phyloP scores from a whole-genome alignment of 148 eudicot genomes.

The Silene latifolia region DNA sequence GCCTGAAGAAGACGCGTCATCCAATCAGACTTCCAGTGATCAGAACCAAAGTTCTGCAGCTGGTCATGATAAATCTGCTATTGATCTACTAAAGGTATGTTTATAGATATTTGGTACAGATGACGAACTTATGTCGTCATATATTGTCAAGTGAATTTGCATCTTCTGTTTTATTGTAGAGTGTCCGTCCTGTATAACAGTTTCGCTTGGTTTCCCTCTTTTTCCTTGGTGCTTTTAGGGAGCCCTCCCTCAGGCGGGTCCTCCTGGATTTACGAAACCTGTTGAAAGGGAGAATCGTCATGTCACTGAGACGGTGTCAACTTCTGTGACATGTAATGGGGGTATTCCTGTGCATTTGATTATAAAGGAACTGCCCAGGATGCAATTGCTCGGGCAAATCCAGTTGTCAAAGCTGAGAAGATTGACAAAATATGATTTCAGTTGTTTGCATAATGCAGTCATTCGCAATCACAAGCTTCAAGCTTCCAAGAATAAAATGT shows the following conservation, averaged over 20 bases:
- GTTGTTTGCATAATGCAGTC: background rate
- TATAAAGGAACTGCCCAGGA: slow-evolving; percentile 31
- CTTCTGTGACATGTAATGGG: slow-evolving; percentile 11
- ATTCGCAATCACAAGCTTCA: background rate
- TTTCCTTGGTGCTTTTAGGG: slow-evolving; percentile 24
- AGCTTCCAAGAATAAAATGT: background rate
- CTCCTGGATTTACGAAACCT: slow-evolving; percentile 15
- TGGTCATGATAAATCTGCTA: no score
- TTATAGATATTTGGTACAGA: no score
- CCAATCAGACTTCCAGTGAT: slow-evolving; percentile 12
- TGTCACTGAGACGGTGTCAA: slow-evolving; percentile 22
- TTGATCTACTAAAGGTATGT: slow-evolving; percentile 31
- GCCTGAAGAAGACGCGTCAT: slow-evolving; percentile 25
- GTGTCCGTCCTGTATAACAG: background rate
- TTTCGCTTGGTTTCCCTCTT: slow-evolving; percentile 12
- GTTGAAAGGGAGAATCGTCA: slow-evolving; percentile 18
- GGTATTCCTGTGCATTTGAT: slow-evolving; percentile 25
- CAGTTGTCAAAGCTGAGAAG: slow-evolving; percentile 32
- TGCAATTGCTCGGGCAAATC: slow-evolving; percentile 31
- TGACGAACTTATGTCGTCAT: no score
- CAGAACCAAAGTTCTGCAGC: background rate
- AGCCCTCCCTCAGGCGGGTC: slow-evolving; percentile 1
- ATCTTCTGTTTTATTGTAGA: background rate
- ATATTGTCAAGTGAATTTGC: background rate
- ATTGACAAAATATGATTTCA: slow-evolving; percentile 28